Evolutionary conservation across 371 early-diverging fungal species (phyloP).

Genomic region (Mucor circinelloides): DNA sequence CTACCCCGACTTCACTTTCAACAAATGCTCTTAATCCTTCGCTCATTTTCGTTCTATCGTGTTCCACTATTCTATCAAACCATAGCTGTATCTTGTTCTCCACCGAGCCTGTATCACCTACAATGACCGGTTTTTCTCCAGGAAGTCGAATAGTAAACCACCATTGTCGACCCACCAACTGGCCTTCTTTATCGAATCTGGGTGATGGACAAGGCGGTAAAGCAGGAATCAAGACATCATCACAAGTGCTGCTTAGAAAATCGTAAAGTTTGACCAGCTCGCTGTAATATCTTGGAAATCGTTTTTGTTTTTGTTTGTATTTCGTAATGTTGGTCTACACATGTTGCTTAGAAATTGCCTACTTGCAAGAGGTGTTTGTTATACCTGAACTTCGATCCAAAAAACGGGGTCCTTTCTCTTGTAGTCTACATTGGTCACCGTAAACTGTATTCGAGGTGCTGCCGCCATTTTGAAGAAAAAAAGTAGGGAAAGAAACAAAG

Average conservation of each 20-base stretch:
- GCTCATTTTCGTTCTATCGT: constrained; percentile 33
- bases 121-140: neutral
- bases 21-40: constrained; percentile 51
- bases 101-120: constrained; percentile 5
- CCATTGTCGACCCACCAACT: constrained; percentile 34
- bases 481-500: neutral
- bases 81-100: constrained; percentile 40
- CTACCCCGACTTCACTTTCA: constrained; percentile 53
- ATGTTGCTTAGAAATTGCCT: neutral
- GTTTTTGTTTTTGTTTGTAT: constrained; percentile 44
- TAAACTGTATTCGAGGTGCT: constrained; percentile 3
- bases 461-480: neutral
- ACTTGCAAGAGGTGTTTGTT: neutral
- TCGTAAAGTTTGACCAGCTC: constrained; percentile 40
- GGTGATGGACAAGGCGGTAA: constrained; percentile 42
- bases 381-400: constrained; percentile 49
- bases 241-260: constrained; percentile 32
- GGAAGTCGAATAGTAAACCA: constrained; percentile 31
- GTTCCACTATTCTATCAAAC: constrained; percentile 41
- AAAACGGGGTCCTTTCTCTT: constrained; percentile 54
- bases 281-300: constrained; percentile 47
- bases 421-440: constrained; percentile 42
- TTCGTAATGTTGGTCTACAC: constrained; percentile 40
- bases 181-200: constrained; percentile 35
- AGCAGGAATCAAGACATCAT: constrained; percentile 42